These are phyloP conservation scores for Botrytis elliptica DNA, from an alignment of 2,329 filamentous ascomycete species.

Conservation along the genomic window DNA sequence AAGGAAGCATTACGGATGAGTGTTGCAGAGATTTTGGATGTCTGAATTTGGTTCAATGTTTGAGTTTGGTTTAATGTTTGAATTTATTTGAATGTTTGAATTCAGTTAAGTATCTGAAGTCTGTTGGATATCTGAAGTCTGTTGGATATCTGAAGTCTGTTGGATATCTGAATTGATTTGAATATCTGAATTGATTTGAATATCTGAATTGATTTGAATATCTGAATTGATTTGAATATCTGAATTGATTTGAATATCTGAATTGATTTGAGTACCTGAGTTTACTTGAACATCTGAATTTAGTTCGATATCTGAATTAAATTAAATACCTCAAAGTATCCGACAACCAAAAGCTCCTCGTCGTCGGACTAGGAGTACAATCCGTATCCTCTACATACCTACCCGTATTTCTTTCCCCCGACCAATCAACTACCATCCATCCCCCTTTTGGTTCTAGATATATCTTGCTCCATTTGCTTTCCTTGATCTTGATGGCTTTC, in stretches of 20 bases:
- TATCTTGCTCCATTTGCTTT: neutral
- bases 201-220: neutral
- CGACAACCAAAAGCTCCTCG: neutral
- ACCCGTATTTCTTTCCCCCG: fast-evolving
- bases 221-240: neutral
- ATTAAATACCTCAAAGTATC: neutral
- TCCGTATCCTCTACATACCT: neutral
- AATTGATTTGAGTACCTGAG: neutral
- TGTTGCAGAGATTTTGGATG: no score
- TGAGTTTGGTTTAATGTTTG: no score
- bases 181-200: no score
- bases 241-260: neutral
- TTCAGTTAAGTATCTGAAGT: neutral
- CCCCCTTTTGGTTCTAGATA: neutral
- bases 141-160: neutral
- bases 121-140: neutral
- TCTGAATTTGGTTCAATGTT: no score
- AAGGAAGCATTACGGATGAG: neutral
- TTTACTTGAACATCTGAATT: neutral
- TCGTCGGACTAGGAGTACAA: neutral
- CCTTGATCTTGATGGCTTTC: neutral
- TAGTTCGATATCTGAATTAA: neutral
- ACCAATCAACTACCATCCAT: slow-evolving; percentile 1
- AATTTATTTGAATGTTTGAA: neutral
- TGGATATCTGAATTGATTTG: neutral